Base-by-base conservation (phyloP, 106 monocot genomes). In the Allium fistulosum region DNA sequence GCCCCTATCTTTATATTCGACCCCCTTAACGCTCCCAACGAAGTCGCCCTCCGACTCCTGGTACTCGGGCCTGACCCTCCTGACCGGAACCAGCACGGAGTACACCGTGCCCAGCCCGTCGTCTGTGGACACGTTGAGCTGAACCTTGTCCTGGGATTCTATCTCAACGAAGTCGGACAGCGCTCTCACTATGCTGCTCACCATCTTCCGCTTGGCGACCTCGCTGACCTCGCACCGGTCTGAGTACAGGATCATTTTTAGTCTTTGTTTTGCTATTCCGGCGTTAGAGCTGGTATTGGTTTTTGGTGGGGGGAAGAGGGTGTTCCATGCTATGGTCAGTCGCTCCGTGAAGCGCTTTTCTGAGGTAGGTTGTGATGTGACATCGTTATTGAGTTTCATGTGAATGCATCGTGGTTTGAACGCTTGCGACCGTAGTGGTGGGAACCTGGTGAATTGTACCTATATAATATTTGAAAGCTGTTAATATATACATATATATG, bases 121-220 rank as follows among this genome's bases (percentile, higher is more conserved):
- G 57, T 99, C 97, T 0, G 87, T 78, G 4, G 92, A 92, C n/a
- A 92, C 84, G 66, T 73, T 90, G 6, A 99, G 79, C 66, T 99
- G 89, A 2, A 99, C 92, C 49, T 99, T 99, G 58, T 99, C 97
- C 62, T 83, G 69, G 0, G 97, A 87, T 52, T 99, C 97, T 46
- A 99, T 90, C 63, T 99, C 97, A 10, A 99, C 92, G 49, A 92
- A 99, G 63, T 99, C 97, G 8, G 97, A 99, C 15, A 99, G 66
- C 26, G 85, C 79, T 62, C 74, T 68, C 1, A 90, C 55, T 9
- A 93, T 78, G 57, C 77, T 90, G 70, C 78, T 82, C 26, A 99
- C 89, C 26, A 99, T 99, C 82, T 90, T 99, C 61, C 84, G 79
- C 81, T 87, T 99, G 22, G 97, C 97, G 71, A 87, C 87, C 46